These are phyloP conservation scores for Zygnema cylindricum DNA, from an alignment of 139 green algal species.

Conservation along the genomic window DNA sequence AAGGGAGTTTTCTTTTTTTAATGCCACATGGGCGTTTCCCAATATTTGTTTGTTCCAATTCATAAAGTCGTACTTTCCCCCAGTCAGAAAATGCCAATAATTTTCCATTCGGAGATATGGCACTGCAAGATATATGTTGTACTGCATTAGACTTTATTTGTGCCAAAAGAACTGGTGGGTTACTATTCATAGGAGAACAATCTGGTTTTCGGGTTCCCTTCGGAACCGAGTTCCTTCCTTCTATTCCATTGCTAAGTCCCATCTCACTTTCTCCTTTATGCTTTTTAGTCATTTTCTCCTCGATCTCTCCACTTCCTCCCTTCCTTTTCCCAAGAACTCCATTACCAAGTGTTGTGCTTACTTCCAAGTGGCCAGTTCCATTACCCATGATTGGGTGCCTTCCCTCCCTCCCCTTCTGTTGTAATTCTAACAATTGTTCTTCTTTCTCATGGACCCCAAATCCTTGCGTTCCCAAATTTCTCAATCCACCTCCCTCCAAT, in stretches of 20 bases:
- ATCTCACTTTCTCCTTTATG: neutral
- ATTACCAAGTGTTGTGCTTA: neutral
- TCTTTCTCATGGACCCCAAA: neutral
- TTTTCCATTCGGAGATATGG: conserved; percentile 74
- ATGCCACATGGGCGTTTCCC: neutral
- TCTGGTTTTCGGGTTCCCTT: conserved; percentile 34
- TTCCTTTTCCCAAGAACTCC: conserved; percentile 39
- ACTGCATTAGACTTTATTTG: neutral
- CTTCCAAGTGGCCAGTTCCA: conserved; percentile 1
- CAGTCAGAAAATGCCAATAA: conserved; percentile 73
- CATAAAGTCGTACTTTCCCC: conserved; percentile 48
- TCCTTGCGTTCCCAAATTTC: neutral
- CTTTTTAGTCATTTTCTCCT: conserved; percentile 6
- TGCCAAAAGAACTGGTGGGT: neutral
- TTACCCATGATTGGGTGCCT: neutral
- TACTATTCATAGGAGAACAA: neutral
- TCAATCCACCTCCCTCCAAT: conserved; percentile 47
- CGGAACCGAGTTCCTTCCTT: neutral
- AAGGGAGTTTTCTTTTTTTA: conserved; percentile 5
- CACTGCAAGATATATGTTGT: conserved; percentile 54
- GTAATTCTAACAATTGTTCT: neutral
- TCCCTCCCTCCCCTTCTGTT: neutral
- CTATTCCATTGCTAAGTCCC: neutral
- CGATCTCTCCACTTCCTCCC: conserved; percentile 50
- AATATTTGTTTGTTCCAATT: conserved; percentile 1